Conservation (phyloP, 768 basidiomycete genomes). For the Amanita rubescens region DNA sequence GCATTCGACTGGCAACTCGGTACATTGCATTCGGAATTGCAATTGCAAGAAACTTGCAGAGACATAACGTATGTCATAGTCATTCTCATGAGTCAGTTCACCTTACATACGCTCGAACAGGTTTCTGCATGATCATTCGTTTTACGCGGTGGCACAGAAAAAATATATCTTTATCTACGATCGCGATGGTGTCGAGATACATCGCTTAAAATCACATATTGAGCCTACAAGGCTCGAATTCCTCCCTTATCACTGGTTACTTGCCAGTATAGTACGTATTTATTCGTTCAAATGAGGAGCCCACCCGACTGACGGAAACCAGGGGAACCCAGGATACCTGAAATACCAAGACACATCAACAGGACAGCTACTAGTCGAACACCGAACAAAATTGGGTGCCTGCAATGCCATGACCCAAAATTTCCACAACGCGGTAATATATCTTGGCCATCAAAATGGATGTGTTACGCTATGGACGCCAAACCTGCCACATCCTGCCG, state of each 20-base stretch:
- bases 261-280: slow-evolving; percentile 68
- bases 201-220: slow-evolving; percentile 74
- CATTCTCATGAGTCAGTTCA: neutral
- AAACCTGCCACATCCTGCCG: slow-evolving; percentile 84
- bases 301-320: neutral
- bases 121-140: slow-evolving; percentile 88
- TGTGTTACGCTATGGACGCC: slow-evolving; percentile 97
- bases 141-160: slow-evolving; percentile 93
- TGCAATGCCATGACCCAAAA: slow-evolving; percentile 88
- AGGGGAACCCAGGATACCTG: slow-evolving; percentile 86
- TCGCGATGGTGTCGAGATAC: slow-evolving; percentile 86
- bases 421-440: slow-evolving; percentile 85
- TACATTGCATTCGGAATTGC: slow-evolving; percentile 77
- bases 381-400: slow-evolving; percentile 85
- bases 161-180: slow-evolving; percentile 97
- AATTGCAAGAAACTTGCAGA: slow-evolving; percentile 82
- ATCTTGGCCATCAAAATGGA: slow-evolving; percentile 93
- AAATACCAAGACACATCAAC: slow-evolving; percentile 98
- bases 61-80: slow-evolving; percentile 74
- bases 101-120: slow-evolving; percentile 25
- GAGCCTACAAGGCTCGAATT: slow-evolving; percentile 90
- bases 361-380: slow-evolving; percentile 76
- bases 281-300: neutral
- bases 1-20: slow-evolving; percentile 94
- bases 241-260: slow-evolving; percentile 92